Percentiles rank a stretch among this genome's conserved stretches.
phyloP scores from a whole-genome alignment of 805 yeast species.

The Naumovozyma dairenensis region DNA sequence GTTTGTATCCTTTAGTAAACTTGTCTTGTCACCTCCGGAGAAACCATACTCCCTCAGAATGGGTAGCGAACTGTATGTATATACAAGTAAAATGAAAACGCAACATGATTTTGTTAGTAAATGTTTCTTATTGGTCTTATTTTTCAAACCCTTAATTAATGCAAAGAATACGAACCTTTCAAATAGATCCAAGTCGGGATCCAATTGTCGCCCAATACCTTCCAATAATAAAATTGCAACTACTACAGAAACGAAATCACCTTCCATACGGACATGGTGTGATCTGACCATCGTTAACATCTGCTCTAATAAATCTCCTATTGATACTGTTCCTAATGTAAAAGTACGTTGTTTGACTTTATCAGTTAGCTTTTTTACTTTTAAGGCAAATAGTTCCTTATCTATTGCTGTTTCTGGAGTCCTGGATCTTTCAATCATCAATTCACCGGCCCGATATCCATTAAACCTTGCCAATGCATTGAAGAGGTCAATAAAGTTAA shows the following conservation, averaged over 20 bases:
- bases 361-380: conserved; percentile 75
- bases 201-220: conserved; percentile 91
- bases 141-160: conserved; percentile 25
- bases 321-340: conserved; percentile 81
- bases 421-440: conserved; percentile 89
- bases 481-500: conserved; percentile 82
- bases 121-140: background rate
- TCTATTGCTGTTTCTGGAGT: conserved; percentile 90
- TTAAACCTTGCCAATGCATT: conserved; percentile 83
- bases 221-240: conserved; percentile 84
- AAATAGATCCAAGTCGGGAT: conserved; percentile 87
- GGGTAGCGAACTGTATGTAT: conserved; percentile 55
- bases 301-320: conserved; percentile 81
- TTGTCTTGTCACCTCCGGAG: conserved; percentile 46
- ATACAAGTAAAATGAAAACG: conserved; percentile 1
- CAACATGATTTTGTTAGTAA: background rate
- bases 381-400: conserved; percentile 74
- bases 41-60: conserved; percentile 73
- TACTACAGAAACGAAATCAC: conserved; percentile 91
- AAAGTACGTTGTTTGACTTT: conserved; percentile 80
- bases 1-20: conserved; percentile 45
- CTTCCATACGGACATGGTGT: conserved; percentile 97
- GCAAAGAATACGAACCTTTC: conserved; percentile 76
- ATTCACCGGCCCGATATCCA: conserved; percentile 88
- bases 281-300: conserved; percentile 83